Percentiles rank a stretch among this genome's conserved stretches.
These are phyloP conservation scores for Yamadazyma triangularis DNA, from an alignment of 1,139 yeast species.

Conservation along the genomic window DNA sequence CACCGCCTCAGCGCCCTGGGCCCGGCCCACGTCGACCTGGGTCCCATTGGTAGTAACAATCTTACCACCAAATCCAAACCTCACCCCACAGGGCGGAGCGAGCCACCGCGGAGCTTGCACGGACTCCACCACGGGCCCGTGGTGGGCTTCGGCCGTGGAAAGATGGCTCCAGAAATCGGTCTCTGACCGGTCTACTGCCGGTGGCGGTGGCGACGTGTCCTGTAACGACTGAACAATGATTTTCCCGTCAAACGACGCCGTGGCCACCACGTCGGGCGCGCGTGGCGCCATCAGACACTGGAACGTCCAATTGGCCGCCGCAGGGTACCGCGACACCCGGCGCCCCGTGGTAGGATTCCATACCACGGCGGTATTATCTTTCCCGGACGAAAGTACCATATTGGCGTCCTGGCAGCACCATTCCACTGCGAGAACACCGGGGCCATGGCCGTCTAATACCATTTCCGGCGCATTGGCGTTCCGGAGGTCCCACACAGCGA, in stretches of 20 bases:
- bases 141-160: slow-evolving; percentile 70
- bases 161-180: slow-evolving; percentile 87
- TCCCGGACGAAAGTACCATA: slow-evolving; percentile 81
- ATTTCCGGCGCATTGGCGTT: slow-evolving; percentile 86
- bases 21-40: too few species aligned
- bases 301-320: slow-evolving; percentile 92
- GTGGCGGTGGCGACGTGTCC: slow-evolving; percentile 61
- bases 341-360: slow-evolving; percentile 84
- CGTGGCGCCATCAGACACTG: slow-evolving; percentile 81
- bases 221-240: slow-evolving; percentile 82
- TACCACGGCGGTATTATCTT: slow-evolving; percentile 79
- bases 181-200: slow-evolving; percentile 41
- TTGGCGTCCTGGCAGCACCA: slow-evolving; percentile 88
- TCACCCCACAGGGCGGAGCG: slow-evolving; percentile 66
- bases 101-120: slow-evolving; percentile 91
- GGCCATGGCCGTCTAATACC: slow-evolving; percentile 73
- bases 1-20: too few species aligned
- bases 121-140: slow-evolving; percentile 59
- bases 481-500: slow-evolving; percentile 90
- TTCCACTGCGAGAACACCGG: slow-evolving; percentile 85
- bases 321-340: slow-evolving; percentile 81
- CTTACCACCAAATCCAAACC: slow-evolving; percentile 94
- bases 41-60: slow-evolving; percentile 61
- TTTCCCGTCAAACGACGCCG: slow-evolving; percentile 91
- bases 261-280: slow-evolving; percentile 88